Conservation (phyloP, 345 rosid genomes). For the Brassica carinata region DNA sequence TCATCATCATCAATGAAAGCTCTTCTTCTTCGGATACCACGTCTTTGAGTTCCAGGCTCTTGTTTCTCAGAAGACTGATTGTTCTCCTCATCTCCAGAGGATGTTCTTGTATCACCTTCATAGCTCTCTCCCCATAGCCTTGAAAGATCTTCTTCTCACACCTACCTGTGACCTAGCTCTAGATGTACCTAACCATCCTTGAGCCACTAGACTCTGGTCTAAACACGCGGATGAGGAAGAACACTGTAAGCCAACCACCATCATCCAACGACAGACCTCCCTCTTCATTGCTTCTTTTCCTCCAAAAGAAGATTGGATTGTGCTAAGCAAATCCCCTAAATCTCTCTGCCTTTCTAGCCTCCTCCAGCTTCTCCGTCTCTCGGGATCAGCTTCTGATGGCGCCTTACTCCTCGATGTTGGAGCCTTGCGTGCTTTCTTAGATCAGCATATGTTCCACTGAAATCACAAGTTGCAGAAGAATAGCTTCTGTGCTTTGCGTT, state of each 20-base stretch:
- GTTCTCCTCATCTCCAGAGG: slow-evolving; percentile 65
- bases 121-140: slow-evolving; percentile 82
- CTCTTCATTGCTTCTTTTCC: slow-evolving; percentile 58
- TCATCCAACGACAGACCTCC: slow-evolving; percentile 58
- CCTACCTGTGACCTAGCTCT: slow-evolving; percentile 69
- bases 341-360: slow-evolving; percentile 64
- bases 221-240: slow-evolving; percentile 81
- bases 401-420: slow-evolving; percentile 63
- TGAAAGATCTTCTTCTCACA: slow-evolving; percentile 63
- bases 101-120: slow-evolving; percentile 67
- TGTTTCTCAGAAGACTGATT: slow-evolving; percentile 39
- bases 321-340: neutral
- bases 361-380: slow-evolving; percentile 90
- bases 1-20: slow-evolving; percentile 30
- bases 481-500: slow-evolving; percentile 69
- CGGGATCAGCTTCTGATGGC: slow-evolving; percentile 90
- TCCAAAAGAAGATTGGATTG: slow-evolving; percentile 65
- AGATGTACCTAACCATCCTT: slow-evolving; percentile 66
- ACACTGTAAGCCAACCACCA: slow-evolving; percentile 81
- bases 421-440: slow-evolving; percentile 77
- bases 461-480: slow-evolving; percentile 67
- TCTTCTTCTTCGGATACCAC: slow-evolving; percentile 31
- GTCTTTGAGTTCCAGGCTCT: slow-evolving; percentile 34
- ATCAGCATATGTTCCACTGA: slow-evolving; percentile 60
- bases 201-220: slow-evolving; percentile 60